Base-by-base conservation (phyloP, 202 grass and related monocot species). In the Bolboschoenoplectus hybrid region DNA sequence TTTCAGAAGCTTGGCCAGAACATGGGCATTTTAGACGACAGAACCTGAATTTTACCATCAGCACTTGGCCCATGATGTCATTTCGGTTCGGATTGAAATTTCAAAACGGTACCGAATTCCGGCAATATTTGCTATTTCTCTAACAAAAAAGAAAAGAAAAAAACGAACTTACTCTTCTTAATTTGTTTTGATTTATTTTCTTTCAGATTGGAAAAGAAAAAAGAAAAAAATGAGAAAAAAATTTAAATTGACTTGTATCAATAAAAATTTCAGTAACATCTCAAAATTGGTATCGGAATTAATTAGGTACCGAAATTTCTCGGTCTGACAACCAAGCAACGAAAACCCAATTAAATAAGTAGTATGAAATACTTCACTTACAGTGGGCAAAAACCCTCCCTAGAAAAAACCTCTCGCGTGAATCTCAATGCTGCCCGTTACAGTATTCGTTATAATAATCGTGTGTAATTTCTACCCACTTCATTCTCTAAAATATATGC, bases 301-400 rank as follows among this genome's bases (percentile, higher is more conserved):
- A 50, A 81, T 53, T 74, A 85, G 73, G 26, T 35, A 55, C 85
- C 70, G 64, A 74, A 82, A 69, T 84, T 88, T 89, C 41, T 51
- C 63, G 76, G 66, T 72, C 81, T 88, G 82, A 73, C 88, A 89
- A 87, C 51, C 26, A 26, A 61, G 4, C 77, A 87, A 83, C 85
- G 67, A 92, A 90, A 89, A 89, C 67, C 86, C 84, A 79, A 90
- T 74, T 69, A 87, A 88, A 88, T 84, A 94, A 26, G 26, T 26
- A 0, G 26, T 26, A 26, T 26, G 26, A 26, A 26, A 26, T 26
- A 26, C 26, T 26, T 26, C 26, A 26, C 26, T 26, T 26, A 26
- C 26, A 26, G 26, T 26, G 26, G 26, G 26, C 26, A 26, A 26
- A 26, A 26, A 26, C 0, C 26, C 26, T 26, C 26, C 26, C 26